These are phyloP conservation scores for Bipolaris bicolor DNA, from an alignment of 2,329 filamentous ascomycete genomes.

Conservation along the genomic window DNA sequence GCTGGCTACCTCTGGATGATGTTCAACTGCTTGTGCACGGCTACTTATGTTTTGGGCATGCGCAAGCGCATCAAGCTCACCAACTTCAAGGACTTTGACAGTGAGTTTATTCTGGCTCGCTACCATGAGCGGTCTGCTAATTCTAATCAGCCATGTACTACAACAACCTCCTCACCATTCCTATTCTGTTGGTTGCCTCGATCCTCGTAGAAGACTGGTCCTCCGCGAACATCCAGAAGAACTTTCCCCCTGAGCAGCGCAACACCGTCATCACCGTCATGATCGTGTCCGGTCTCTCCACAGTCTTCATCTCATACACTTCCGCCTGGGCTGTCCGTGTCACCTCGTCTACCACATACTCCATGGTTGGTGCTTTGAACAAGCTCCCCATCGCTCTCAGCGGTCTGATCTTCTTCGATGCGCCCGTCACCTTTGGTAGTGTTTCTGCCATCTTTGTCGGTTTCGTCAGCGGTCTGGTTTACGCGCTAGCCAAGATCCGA, in stretches of 20 bases:
- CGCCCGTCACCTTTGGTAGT: conserved; percentile 88
- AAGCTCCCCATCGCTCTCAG: conserved; percentile 95
- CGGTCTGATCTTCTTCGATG: conserved; percentile 93
- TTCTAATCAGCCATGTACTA: conserved; percentile 89
- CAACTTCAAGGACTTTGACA: conserved; percentile 99
- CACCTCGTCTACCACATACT: conserved; percentile 96
- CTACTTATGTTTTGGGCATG: conserved; percentile 89
- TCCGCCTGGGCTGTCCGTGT: conserved; percentile 98
- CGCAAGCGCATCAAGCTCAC: conserved; percentile 99
- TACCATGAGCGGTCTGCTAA: conserved; percentile 13
- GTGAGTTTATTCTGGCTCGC: conserved; percentile 61
- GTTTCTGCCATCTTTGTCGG: conserved; percentile 90
- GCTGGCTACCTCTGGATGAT: conserved; percentile 98
- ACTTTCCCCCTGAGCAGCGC: conserved; percentile 84
- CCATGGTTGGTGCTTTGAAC: conserved; percentile 97
- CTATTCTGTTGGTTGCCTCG: conserved; percentile 82
- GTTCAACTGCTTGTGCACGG: conserved; percentile 93
- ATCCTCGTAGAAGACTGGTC: conserved; percentile 93
- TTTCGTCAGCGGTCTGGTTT: conserved; percentile 91
- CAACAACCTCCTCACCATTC: conserved; percentile 97
- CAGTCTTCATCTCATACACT: conserved; percentile 99
- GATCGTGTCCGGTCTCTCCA: conserved; percentile 89
- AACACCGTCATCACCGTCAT: conserved; percentile 84
- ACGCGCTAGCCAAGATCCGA: conserved; percentile 83
- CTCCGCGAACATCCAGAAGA: conserved; percentile 76